These are phyloP conservation scores for Polychytrium aggregatum DNA, from an alignment of 192 early-diverging fungal genomes.

Conservation along the genomic window DNA sequence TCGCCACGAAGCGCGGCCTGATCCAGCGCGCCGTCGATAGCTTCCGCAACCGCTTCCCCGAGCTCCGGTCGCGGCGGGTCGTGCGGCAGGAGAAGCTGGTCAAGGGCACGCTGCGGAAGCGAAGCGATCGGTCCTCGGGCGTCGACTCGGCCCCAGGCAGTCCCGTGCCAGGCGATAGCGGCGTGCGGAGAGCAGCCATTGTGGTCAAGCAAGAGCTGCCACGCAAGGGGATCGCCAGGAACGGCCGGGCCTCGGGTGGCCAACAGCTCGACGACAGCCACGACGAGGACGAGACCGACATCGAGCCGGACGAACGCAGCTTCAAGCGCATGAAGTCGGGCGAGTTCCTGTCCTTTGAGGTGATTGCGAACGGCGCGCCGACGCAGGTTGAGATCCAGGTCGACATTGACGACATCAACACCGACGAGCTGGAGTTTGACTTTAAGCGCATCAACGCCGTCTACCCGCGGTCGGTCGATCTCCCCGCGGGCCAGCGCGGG, in stretches of 20 bases:
- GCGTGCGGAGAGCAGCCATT: background rate
- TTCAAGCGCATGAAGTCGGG: conserved; percentile 3
- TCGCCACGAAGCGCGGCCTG: conserved; percentile 60
- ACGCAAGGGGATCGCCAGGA: conserved; percentile 5
- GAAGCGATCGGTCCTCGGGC: conserved; percentile 4
- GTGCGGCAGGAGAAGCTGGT: conserved; percentile 59
- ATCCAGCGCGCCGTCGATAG: conserved; percentile 77
- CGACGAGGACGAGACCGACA: background rate
- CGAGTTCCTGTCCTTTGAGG: too few relatives aligned
- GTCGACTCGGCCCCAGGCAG: background rate
- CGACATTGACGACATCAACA: conserved; percentile 37
- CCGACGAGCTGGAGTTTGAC: conserved; percentile 18
- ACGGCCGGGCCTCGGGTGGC: background rate
- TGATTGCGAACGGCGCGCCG: conserved; percentile 12
- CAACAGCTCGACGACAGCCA: conserved; percentile 6
- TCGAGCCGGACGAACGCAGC: background rate
- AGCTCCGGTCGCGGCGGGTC: conserved; percentile 61
- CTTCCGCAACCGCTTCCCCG: conserved; percentile 51
- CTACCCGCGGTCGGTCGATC: conserved; percentile 20
- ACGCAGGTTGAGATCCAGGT: conserved; percentile 27
- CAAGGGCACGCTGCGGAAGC: conserved; percentile 41
- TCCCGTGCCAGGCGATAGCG: background rate
- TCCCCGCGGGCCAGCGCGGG: conserved; percentile 13
- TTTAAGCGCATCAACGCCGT: conserved; percentile 47
- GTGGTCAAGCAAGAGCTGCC: conserved; percentile 1